A percentile compares a stretch with the other conserved stretches of the same genome.
phyloP scores from a whole-genome alignment of 345 rosid genomes.

The Rhizophora apiculata region DNA sequence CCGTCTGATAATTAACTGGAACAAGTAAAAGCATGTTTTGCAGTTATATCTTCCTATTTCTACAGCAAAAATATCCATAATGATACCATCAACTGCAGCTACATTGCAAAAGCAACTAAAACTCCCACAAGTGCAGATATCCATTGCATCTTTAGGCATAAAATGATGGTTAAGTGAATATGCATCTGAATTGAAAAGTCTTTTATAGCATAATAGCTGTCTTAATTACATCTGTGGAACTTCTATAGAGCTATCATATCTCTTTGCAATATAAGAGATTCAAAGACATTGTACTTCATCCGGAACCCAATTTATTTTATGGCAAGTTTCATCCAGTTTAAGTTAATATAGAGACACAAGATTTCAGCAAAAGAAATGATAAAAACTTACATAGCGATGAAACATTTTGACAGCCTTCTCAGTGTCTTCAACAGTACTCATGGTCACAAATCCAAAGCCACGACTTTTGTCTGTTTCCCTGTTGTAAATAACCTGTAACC shows the following conservation, averaged over 20 bases:
- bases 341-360: background rate
- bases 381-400: conserved; percentile 61
- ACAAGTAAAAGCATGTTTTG: too few relatives aligned
- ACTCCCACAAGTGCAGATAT: too few relatives aligned
- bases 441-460: conserved; percentile 91
- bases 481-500: conserved; percentile 72
- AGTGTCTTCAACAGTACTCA: conserved; percentile 86
- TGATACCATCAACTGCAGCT: too few relatives aligned
- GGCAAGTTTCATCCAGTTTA: background rate
- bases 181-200: background rate
- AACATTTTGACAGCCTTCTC: conserved; percentile 72
- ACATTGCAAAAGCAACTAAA: too few relatives aligned
- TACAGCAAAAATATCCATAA: too few relatives aligned
- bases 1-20: too few relatives aligned
- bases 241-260: background rate
- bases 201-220: background rate
- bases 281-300: background rate
- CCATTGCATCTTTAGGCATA: background rate
- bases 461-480: conserved; percentile 82
- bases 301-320: background rate
- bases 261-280: background rate
- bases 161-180: too few relatives aligned
- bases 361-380: background rate
- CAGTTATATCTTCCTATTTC: too few relatives aligned
- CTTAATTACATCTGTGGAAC: background rate